Conservation (phyloP, 768 basidiomycete species). For the Boletus patriciae region DNA sequence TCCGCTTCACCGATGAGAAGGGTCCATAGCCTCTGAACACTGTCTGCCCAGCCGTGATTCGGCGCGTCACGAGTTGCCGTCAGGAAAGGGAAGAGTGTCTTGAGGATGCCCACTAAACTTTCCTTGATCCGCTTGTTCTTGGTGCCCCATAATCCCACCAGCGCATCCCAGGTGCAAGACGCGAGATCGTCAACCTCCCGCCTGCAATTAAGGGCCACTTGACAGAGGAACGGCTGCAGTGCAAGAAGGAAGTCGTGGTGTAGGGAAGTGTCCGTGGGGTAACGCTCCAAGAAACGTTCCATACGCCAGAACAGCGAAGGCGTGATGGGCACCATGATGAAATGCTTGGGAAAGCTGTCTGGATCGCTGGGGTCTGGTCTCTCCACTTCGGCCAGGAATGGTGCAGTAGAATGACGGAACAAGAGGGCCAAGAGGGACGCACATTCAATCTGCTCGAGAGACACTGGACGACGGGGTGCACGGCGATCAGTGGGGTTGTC, state of each 20-base stretch:
- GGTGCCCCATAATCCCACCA: slow-evolving; percentile 75
- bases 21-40: slow-evolving; percentile 53
- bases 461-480: slow-evolving; percentile 35
- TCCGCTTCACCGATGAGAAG: slow-evolving; percentile 63
- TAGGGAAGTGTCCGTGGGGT: slow-evolving; percentile 73
- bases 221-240: slow-evolving; percentile 66
- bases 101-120: slow-evolving; percentile 70
- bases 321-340: slow-evolving; percentile 19
- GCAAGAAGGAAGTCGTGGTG: slow-evolving; percentile 73
- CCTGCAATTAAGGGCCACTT: slow-evolving; percentile 76
- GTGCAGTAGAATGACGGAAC: slow-evolving; percentile 57
- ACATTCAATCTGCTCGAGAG: slow-evolving; percentile 69
- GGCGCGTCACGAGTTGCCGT: slow-evolving; percentile 37
- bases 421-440: slow-evolving; percentile 61
- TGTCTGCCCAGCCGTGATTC: slow-evolving; percentile 44
- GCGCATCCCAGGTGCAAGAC: slow-evolving; percentile 54
- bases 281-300: slow-evolving; percentile 60
- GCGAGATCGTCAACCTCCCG: slow-evolving; percentile 61
- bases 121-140: slow-evolving; percentile 80
- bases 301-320: slow-evolving; percentile 60
- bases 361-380: slow-evolving; percentile 23
- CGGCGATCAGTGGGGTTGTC: slow-evolving; percentile 25
- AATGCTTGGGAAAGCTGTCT: slow-evolving; percentile 35
- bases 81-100: slow-evolving; percentile 71
- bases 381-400: slow-evolving; percentile 46